A percentile compares a stretch with the other conserved stretches of the same genome.
Conservation (phyloP, 257 asterid species). For the Ehretia macrophylla region DNA sequence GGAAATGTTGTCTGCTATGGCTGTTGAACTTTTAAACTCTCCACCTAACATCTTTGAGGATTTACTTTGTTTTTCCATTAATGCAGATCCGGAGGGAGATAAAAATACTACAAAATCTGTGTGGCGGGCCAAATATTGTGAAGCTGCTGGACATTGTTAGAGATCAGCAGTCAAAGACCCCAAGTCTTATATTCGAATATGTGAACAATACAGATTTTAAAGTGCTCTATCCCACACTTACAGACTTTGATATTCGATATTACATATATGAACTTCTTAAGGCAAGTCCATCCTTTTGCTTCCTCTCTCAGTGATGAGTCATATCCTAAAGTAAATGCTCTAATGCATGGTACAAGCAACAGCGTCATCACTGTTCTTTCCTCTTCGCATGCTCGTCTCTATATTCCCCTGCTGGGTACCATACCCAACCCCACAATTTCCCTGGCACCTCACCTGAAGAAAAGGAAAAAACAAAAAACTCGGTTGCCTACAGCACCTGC, state of each 20-base stretch:
- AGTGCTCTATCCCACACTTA: conserved; percentile 80
- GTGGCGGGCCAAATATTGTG: conserved; percentile 92
- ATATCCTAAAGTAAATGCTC: background rate
- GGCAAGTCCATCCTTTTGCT: conserved; percentile 24
- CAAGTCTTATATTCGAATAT: conserved; percentile 87
- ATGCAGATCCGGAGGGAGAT: conserved; percentile 95
- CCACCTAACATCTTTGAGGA: background rate
- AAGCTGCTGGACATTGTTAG: conserved; percentile 89
- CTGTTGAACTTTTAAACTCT: background rate
- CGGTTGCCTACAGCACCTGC: too few species aligned
- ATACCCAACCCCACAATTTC: too few species aligned
- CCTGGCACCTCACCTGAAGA: too few species aligned
- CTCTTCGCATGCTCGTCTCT: too few species aligned
- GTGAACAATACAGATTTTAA: conserved; percentile 87
- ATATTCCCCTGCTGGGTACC: too few species aligned
- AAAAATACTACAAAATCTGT: conserved; percentile 81
- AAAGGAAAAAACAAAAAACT: too few species aligned
- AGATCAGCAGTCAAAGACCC: conserved; percentile 93
- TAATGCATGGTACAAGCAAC: background rate
- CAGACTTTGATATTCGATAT: conserved; percentile 77
- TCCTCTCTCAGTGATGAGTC: background rate
- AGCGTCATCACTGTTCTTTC: too few species aligned
- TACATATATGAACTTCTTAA: conserved; percentile 82
- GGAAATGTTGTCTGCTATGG: background rate
- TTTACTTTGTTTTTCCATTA: conserved; percentile 13